These are phyloP conservation scores for Backusella psychrophila DNA, from an alignment of 192 early-diverging fungal genomes.

Conservation along the genomic window DNA sequence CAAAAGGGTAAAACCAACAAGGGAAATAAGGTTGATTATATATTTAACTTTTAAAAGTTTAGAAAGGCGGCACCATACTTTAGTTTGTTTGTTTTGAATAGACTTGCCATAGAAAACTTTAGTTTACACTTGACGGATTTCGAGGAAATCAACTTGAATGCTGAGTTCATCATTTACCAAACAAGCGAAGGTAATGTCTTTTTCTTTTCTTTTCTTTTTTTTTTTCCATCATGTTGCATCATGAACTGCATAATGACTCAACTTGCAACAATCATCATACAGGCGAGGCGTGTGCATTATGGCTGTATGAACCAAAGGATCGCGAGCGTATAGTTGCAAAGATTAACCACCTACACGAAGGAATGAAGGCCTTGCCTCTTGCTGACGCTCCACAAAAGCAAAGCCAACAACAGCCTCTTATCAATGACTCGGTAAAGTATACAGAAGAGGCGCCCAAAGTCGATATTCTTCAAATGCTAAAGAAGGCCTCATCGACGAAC, in stretches of 20 bases:
- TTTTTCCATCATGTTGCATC: not conserved
- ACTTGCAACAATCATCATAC: not conserved
- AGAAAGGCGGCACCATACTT: constrained; percentile 60
- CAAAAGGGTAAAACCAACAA: constrained; percentile 56
- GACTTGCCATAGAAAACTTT: constrained; percentile 81
- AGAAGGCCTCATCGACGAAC: constrained; percentile 9
- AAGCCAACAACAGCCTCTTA: not conserved
- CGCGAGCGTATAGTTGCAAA: constrained; percentile 55
- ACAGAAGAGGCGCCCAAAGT: not conserved
- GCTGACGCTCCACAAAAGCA: not conserved
- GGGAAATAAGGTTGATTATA: not conserved
- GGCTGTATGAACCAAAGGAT: constrained; percentile 77
- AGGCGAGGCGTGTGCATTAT: constrained; percentile 70
- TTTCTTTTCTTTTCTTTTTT: not conserved
- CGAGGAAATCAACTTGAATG: constrained; percentile 77
- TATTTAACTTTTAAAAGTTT: not conserved
- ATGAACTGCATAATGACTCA: not conserved
- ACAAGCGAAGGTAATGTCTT: constrained; percentile 53
- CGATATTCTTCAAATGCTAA: constrained; percentile 25
- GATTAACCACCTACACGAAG: constrained; percentile 23
- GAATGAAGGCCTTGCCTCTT: constrained; percentile 14
- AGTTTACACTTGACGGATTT: constrained; percentile 61
- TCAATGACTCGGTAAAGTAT: not conserved
- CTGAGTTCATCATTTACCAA: constrained; percentile 87
- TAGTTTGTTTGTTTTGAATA: constrained; percentile 87